Conservation (phyloP, 2,329 filamentous ascomycete species). For the Monosporascus ibericus region DNA sequence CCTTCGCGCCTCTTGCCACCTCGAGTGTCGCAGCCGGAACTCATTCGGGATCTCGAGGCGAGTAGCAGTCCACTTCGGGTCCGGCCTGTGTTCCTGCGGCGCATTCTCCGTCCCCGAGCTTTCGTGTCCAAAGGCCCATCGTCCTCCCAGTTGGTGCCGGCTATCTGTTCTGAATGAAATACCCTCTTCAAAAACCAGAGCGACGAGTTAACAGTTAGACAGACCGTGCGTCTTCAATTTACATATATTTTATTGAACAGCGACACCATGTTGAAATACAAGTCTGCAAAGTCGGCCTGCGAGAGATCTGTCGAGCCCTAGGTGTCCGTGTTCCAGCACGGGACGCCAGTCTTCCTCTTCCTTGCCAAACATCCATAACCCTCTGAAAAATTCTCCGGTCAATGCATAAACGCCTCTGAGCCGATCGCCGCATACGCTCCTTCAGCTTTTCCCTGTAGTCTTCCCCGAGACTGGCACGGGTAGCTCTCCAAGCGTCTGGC, state of each 20-base stretch:
- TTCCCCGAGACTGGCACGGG: constrained; percentile 37
- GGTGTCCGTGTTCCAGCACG: constrained; percentile 44
- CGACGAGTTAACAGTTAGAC: constrained; percentile 56
- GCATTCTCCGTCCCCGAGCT: constrained; percentile 34
- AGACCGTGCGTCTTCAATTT: constrained; percentile 55
- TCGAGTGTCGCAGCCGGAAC: constrained; percentile 41
- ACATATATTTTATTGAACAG: constrained; percentile 56
- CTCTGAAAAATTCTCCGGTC: constrained; percentile 58
- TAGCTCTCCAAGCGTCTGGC: constrained; percentile 59
- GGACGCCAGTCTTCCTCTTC: constrained; percentile 41
- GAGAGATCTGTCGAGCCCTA: constrained; percentile 59
- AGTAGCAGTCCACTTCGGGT: constrained; percentile 52
- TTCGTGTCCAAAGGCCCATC: constrained; percentile 44
- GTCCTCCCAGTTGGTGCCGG: constrained; percentile 46
- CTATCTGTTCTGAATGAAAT: constrained; percentile 39
- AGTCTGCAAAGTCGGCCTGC: constrained; percentile 59
- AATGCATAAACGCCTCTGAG: constrained; percentile 62
- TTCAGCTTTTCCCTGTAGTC: constrained; percentile 37
- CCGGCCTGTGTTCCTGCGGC: constrained; percentile 46
- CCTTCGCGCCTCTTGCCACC: constrained; percentile 30
- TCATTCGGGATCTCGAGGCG: constrained; percentile 54
- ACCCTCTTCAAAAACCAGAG: constrained; percentile 57
- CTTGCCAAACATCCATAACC: constrained; percentile 46
- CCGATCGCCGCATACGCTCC: constrained; percentile 54
- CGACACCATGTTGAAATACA: constrained; percentile 55